Percentiles rank a stretch among this genome's conserved stretches.
Evolutionary conservation across 176 grass and related monocot genomes (phyloP).

Genomic region (Lolium multiflorum): DNA sequence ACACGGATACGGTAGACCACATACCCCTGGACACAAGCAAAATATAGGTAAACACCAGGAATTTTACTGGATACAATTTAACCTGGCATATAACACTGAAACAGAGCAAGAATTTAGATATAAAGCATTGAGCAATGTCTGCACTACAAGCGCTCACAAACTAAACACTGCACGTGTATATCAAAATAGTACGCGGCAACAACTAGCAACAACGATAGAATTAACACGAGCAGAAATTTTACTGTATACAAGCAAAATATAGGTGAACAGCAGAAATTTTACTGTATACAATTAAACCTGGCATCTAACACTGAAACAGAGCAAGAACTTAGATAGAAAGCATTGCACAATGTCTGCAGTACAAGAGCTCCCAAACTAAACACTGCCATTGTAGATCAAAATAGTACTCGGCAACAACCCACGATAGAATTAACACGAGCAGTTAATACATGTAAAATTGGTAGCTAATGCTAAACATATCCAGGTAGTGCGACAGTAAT

Average conservation of each 20-base stretch:
- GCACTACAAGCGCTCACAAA: no score
- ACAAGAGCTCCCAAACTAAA: neutral
- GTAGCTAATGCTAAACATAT: neutral
- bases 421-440: neutral
- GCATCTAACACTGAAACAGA: neutral
- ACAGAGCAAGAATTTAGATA: neutral
- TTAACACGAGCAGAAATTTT: no score
- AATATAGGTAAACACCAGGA: neutral
- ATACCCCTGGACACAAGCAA: conserved; percentile 45
- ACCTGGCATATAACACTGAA: neutral
- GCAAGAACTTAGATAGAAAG: neutral
- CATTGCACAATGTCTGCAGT: neutral
- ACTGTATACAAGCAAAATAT: neutral
- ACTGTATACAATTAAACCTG: no score
- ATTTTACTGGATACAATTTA: no score
- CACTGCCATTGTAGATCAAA: no score
- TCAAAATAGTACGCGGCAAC: no score
- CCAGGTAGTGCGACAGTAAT: neutral
- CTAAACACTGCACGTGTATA: no score
- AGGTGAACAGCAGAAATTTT: neutral
- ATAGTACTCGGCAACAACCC: neutral
- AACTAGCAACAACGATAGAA: no score
- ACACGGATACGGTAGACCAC: conserved; percentile 69
- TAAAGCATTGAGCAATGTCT: no score
- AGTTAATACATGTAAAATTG: neutral